Conservation (phyloP, 495 filamentous ascomycete genomes). For the Talaromyces nanjingensis region DNA sequence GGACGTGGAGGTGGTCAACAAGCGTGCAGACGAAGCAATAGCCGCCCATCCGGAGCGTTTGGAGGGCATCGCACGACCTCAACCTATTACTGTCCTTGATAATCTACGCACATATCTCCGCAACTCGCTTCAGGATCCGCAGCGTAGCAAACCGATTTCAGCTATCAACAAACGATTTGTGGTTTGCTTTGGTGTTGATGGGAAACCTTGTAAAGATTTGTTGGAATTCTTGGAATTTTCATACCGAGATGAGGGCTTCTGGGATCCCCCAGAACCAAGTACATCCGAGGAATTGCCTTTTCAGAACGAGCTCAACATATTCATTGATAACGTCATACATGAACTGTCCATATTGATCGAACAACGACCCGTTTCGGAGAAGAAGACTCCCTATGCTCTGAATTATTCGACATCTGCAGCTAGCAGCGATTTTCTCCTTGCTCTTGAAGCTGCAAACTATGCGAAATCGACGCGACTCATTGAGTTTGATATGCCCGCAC, state of each 20-base stretch:
- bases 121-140: conserved; percentile 47
- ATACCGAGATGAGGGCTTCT: conserved; percentile 29
- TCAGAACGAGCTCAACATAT: conserved; percentile 34
- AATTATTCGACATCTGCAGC: conserved; percentile 23
- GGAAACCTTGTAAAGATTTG: conserved; percentile 51
- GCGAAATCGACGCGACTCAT: conserved; percentile 18
- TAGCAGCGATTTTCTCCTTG: conserved; percentile 29
- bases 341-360: conserved; percentile 44
- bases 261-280: conserved; percentile 39
- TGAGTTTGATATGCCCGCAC: conserved; percentile 30
- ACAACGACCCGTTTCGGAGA: conserved; percentile 38
- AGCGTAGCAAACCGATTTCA: conserved; percentile 48
- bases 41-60: conserved; percentile 52
- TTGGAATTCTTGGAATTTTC: conserved; percentile 58
- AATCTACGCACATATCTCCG: conserved; percentile 56
- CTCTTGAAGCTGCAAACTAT: conserved; percentile 46
- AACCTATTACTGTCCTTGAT: conserved; percentile 42
- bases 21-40: conserved; percentile 46
- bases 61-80: conserved; percentile 40
- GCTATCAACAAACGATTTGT: conserved; percentile 66
- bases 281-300: conserved; percentile 31
- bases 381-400: conserved; percentile 26
- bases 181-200: conserved; percentile 54
- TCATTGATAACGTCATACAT: conserved; percentile 49
- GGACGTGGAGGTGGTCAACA: conserved; percentile 45